Evolutionary conservation across 129 eudicot genomes (phyloP).

Genomic region (Flaveria linearis): DNA sequence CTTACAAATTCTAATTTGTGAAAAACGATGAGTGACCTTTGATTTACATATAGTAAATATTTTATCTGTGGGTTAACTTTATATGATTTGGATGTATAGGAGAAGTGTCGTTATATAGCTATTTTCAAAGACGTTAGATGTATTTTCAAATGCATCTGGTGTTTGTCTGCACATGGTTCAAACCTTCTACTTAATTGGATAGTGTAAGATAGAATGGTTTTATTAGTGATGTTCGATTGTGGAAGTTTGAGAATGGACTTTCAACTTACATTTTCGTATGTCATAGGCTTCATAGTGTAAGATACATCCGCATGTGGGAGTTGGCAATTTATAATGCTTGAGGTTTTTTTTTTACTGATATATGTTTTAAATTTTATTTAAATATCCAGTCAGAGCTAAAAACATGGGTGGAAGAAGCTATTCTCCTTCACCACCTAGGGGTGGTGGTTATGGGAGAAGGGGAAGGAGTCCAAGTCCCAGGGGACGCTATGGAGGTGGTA

Average conservation of each 20-base stretch:
- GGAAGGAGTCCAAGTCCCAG: constrained; percentile 87
- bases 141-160: background rate
- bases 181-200: background rate
- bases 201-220: no score
- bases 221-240: no score
- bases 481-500: constrained; percentile 46
- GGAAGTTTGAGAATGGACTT: background rate
- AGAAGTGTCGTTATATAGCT: background rate
- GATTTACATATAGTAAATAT: background rate
- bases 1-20: background rate
- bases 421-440: constrained; percentile 81
- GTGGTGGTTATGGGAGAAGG: constrained; percentile 77
- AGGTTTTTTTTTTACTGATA: background rate
- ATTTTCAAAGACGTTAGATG: background rate
- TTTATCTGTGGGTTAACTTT: background rate
- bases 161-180: background rate
- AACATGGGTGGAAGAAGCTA: constrained; percentile 84
- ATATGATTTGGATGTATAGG: background rate
- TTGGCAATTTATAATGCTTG: background rate
- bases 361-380: background rate
- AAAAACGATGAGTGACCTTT: background rate
- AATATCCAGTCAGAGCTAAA: background rate
- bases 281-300: background rate
- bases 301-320: no score
- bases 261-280: background rate